Evolutionary conservation across 23 red algal genomes (phyloP).

Genomic region (Gracilariopsis chorda): DNA sequence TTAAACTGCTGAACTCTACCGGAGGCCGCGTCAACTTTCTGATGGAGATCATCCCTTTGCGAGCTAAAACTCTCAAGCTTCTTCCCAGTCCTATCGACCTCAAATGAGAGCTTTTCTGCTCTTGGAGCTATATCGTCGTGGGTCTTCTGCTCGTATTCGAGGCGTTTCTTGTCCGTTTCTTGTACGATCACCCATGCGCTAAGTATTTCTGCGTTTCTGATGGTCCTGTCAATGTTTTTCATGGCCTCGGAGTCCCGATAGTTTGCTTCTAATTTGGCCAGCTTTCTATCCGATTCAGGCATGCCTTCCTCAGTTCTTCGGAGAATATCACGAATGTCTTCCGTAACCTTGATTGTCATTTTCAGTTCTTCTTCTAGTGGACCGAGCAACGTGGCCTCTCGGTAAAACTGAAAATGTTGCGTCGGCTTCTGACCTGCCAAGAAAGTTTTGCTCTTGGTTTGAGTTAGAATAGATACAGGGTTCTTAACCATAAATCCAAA

Average conservation of each 20-base stretch:
- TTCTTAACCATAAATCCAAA: constrained; percentile 92
- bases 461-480: constrained; percentile 89
- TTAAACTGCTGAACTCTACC: neutral
- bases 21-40: constrained; percentile 13
- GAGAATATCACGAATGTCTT: constrained; percentile 21
- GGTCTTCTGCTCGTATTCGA: constrained; percentile 2
- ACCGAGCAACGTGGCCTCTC: constrained; percentile 78
- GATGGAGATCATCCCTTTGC: neutral
- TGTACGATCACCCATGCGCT: constrained; percentile 61
- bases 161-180: constrained; percentile 45
- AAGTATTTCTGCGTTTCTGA: constrained; percentile 24
- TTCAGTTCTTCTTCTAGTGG: constrained; percentile 64
- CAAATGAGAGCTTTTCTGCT: constrained; percentile 13
- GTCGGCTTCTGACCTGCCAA: constrained; percentile 60
- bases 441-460: constrained; percentile 87
- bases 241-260: constrained; percentile 53
- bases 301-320: constrained; percentile 21
- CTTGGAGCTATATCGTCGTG: constrained; percentile 34
- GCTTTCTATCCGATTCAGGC: constrained; percentile 40
- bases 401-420: constrained; percentile 78
- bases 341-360: constrained; percentile 15
- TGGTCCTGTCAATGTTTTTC: constrained; percentile 38
- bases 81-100: neutral
- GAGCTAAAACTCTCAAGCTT: constrained; percentile 2
- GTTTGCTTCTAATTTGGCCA: constrained; percentile 38